Evolutionary conservation across 805 yeast genomes (phyloP).

Genomic region (Pichia nakasei): DNA sequence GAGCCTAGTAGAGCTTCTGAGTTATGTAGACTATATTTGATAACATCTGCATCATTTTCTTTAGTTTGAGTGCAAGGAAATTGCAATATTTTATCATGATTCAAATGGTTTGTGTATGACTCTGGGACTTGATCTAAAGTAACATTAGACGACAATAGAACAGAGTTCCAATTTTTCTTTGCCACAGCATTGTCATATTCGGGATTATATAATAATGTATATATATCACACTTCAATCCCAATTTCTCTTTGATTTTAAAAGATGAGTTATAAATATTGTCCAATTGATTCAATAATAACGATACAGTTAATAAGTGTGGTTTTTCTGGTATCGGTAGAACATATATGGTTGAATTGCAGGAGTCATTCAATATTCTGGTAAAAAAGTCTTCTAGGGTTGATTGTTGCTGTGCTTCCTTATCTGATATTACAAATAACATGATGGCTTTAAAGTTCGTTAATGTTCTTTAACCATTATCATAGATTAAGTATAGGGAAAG

Average conservation of each 20-base stretch:
- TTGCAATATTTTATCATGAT: neutral
- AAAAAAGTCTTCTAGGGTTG: neutral
- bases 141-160: neutral
- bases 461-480: no score
- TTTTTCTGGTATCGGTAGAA: neutral
- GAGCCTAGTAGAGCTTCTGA: neutral
- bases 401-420: neutral
- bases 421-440: conserved; percentile 6
- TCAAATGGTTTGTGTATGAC: no score
- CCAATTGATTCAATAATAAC: neutral
- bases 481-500: no score
- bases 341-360: neutral
- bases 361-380: neutral
- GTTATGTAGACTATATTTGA: neutral
- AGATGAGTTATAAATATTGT: conserved; percentile 2
- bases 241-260: neutral
- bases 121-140: neutral
- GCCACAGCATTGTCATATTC: neutral
- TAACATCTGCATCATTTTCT: neutral
- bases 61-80: no score
- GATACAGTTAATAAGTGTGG: neutral
- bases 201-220: neutral
- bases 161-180: neutral
- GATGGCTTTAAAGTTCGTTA: no score
- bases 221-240: neutral